These are phyloP conservation scores for Arthrobotrys entomopaga DNA, from an alignment of 2,329 filamentous ascomycete genomes.

Conservation along the genomic window DNA sequence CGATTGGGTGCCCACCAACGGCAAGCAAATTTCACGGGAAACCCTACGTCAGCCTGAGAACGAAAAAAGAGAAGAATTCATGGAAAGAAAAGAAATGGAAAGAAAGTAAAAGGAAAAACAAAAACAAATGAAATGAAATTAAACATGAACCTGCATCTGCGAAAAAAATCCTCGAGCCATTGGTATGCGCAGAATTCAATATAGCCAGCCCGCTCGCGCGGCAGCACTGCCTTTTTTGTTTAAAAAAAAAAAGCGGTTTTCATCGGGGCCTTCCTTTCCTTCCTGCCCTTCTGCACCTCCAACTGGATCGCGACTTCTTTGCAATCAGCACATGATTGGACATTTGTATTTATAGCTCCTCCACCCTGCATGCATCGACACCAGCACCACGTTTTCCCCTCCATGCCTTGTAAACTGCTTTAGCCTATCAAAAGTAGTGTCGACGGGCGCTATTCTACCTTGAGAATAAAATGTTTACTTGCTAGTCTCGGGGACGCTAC, in stretches of 20 bases:
- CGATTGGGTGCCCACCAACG: slow-evolving; percentile 12
- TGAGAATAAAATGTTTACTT: slow-evolving; percentile 51
- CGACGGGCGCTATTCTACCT: slow-evolving; percentile 51
- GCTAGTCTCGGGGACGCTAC: too few relatives aligned
- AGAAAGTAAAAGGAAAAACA: slow-evolving; percentile 13
- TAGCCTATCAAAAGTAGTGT: slow-evolving; percentile 43
- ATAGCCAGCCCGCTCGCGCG: background rate
- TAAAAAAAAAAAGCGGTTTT: slow-evolving; percentile 36
- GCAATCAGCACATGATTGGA: slow-evolving; percentile 46
- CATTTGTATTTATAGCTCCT: slow-evolving; percentile 52
- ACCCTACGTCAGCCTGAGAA: slow-evolving; percentile 33
- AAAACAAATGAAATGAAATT: slow-evolving; percentile 7
- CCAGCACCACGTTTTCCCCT: slow-evolving; percentile 49
- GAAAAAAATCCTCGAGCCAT: slow-evolving; percentile 23
- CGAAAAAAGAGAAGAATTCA: background rate
- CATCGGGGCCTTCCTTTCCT: slow-evolving; percentile 9
- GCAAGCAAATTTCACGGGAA: slow-evolving; percentile 37
- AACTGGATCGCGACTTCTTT: slow-evolving; percentile 46
- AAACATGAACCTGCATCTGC: slow-evolving; percentile 35
- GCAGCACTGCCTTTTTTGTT: slow-evolving; percentile 23
- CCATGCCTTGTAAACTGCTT: slow-evolving; percentile 39
- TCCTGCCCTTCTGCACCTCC: slow-evolving; percentile 28
- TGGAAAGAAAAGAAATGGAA: too few relatives aligned
- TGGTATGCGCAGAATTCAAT: slow-evolving; percentile 21
- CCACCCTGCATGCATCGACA: slow-evolving; percentile 53